Conservation (phyloP, 192 early-diverging fungal species). For the Kickxella alabastrina region DNA sequence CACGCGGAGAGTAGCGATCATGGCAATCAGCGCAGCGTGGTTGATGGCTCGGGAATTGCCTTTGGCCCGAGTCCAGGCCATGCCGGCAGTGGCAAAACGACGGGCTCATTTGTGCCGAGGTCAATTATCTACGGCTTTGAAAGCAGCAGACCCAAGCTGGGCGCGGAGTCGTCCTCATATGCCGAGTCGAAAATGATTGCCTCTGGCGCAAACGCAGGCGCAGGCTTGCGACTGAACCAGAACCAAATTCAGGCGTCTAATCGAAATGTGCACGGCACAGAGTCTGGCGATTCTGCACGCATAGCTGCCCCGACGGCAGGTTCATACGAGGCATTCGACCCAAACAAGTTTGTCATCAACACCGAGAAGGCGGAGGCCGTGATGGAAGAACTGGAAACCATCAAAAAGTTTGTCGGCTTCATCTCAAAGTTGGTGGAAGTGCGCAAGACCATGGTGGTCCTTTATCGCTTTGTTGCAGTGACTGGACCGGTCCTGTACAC, state of each 20-base stretch:
- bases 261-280: not conserved
- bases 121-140: not conserved
- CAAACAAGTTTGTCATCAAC: conserved; percentile 25
- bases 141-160: not conserved
- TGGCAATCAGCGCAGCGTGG: not conserved
- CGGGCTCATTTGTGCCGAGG: not conserved
- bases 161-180: not conserved
- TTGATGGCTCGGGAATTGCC: not conserved
- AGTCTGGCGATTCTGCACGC: not conserved
- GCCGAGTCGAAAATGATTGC: not conserved
- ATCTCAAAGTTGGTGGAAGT: conserved; percentile 41
- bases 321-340: conserved; percentile 23
- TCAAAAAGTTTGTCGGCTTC: conserved; percentile 36
- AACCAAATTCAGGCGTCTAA: not conserved
- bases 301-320: not conserved
- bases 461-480: conserved; percentile 44
- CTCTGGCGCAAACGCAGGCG: not conserved
- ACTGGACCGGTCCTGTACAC: conserved; percentile 45
- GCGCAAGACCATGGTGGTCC: conserved; percentile 47
- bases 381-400: conserved; percentile 30
- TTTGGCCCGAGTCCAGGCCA: not conserved
- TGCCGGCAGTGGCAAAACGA: not conserved
- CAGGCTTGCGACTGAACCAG: not conserved
- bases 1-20: not conserved
- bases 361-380: conserved; percentile 33